Evolutionary conservation across 169 alveolate species (phyloP).

Genomic region (Babesia sp.): DNA sequence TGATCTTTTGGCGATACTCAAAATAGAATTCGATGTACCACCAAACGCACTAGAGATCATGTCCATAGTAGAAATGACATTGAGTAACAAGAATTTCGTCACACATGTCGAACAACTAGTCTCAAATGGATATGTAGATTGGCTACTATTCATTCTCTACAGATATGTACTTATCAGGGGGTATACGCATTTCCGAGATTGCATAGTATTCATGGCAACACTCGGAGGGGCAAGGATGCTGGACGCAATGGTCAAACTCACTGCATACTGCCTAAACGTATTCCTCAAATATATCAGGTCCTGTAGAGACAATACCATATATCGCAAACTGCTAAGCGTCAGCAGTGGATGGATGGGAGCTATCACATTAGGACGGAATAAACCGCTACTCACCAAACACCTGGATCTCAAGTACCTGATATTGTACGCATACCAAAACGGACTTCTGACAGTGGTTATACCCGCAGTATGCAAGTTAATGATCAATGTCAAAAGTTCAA

Average conservation of each 20-base stretch:
- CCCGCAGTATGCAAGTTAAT: conserved; percentile 89
- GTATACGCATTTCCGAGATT: conserved; percentile 70
- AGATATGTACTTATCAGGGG: conserved; percentile 69
- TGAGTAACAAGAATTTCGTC: conserved; percentile 64
- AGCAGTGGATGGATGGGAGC: conserved; percentile 89
- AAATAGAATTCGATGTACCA: conserved; percentile 49
- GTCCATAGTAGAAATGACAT: conserved; percentile 62
- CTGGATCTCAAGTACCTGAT: conserved; percentile 84
- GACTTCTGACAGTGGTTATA: conserved; percentile 78
- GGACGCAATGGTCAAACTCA: conserved; percentile 67
- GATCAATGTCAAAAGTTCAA: conserved; percentile 76
- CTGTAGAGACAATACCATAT: conserved; percentile 82
- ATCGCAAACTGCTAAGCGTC: conserved; percentile 83
- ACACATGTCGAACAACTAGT: conserved; percentile 69
- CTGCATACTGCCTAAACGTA: conserved; percentile 84
- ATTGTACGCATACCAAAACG: conserved; percentile 78
- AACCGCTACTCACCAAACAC: conserved; percentile 85
- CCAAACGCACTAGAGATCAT: conserved; percentile 56
- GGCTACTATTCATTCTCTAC: conserved; percentile 70
- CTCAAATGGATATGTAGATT: conserved; percentile 62
- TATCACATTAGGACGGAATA: conserved; percentile 83
- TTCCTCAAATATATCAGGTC: conserved; percentile 79
- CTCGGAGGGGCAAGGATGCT: conserved; percentile 68
- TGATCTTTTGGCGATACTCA: conserved; percentile 46
- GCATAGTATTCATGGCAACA: conserved; percentile 66